Conservation (phyloP, 192 early-diverging fungal genomes). For the Coemansia sp. region DNA sequence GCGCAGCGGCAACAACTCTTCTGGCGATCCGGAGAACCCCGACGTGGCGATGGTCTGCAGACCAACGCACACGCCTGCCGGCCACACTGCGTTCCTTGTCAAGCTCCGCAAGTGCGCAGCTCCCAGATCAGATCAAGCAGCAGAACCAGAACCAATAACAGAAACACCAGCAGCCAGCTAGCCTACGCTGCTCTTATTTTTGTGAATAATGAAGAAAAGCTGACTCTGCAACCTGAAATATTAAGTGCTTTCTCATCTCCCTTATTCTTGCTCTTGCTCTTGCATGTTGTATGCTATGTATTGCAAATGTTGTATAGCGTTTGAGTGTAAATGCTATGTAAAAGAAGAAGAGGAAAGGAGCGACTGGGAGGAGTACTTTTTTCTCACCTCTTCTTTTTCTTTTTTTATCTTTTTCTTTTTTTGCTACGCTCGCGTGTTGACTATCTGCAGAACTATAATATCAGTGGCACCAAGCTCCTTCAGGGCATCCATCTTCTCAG, state of each 20-base stretch:
- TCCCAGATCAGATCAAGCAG: neutral
- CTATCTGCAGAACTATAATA: slow-evolving; percentile 81
- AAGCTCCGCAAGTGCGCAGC: slow-evolving; percentile 45
- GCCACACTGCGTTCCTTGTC: slow-evolving; percentile 61
- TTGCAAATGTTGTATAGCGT: too few relatives aligned
- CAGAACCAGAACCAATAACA: too few relatives aligned
- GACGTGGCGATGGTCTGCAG: slow-evolving; percentile 54
- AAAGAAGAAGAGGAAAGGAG: neutral
- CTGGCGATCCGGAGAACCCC: neutral
- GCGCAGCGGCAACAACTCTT: slow-evolving; percentile 13
- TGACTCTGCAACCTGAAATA: too few relatives aligned
- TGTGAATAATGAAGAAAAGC: too few relatives aligned
- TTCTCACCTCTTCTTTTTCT: too few relatives aligned
- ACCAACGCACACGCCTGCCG: slow-evolving; percentile 52
- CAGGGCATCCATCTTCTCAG: slow-evolving; percentile 89
- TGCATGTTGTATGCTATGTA: too few relatives aligned
- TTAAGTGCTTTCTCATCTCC: too few relatives aligned
- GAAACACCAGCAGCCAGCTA: neutral
- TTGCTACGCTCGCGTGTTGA: slow-evolving; percentile 72
- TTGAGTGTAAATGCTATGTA: too few relatives aligned
- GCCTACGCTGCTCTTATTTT: neutral
- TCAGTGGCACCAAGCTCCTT: slow-evolving; percentile 85
- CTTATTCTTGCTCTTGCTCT: too few relatives aligned
- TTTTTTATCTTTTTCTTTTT: neutral
- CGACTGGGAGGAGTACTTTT: neutral